These are phyloP conservation scores for Carex myosuroides DNA, from an alignment of 176 grass and related monocot genomes.

Conservation along the genomic window DNA sequence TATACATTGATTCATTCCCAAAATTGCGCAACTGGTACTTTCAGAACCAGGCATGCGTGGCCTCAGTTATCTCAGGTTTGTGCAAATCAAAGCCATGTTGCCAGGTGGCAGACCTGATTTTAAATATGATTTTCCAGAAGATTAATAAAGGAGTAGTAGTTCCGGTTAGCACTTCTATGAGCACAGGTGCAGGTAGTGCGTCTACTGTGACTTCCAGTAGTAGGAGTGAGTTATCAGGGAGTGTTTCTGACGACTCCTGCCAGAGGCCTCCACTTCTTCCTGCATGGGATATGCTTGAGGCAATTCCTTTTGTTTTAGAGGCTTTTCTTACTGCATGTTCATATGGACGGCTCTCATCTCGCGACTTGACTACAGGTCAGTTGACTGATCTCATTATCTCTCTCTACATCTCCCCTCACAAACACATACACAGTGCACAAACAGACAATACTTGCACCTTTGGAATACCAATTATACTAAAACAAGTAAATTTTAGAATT, in stretches of 20 bases:
- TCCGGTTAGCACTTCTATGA: background rate
- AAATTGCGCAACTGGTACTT: conserved; percentile 82
- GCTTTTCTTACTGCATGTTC: conserved; percentile 64
- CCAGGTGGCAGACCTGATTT: conserved; percentile 64
- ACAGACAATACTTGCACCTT: background rate
- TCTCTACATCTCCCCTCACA: background rate
- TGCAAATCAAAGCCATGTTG: conserved; percentile 69
- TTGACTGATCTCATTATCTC: conserved; percentile 5
- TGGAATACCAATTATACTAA: background rate
- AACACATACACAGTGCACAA: background rate
- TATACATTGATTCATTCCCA: conserved; percentile 95
- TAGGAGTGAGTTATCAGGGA: background rate
- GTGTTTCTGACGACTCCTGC: conserved; percentile 5
- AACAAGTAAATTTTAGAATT: background rate
- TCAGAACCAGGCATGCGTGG: conserved; percentile 95
- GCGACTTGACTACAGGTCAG: conserved; percentile 68
- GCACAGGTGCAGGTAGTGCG: background rate
- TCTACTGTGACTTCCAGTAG: conserved; percentile 13
- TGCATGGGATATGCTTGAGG: conserved; percentile 46
- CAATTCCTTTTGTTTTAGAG: conserved; percentile 84
- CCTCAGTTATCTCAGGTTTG: conserved; percentile 82
- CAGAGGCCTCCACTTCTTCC: conserved; percentile 18
- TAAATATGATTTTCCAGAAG: conserved; percentile 27
- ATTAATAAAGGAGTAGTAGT: conserved; percentile 13
- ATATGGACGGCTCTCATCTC: conserved; percentile 64